Evolutionary conservation across 345 rosid species (phyloP), one percentile per base, ranked within the genome.

Genomic region (Gossypium ekmanianum): DNA sequence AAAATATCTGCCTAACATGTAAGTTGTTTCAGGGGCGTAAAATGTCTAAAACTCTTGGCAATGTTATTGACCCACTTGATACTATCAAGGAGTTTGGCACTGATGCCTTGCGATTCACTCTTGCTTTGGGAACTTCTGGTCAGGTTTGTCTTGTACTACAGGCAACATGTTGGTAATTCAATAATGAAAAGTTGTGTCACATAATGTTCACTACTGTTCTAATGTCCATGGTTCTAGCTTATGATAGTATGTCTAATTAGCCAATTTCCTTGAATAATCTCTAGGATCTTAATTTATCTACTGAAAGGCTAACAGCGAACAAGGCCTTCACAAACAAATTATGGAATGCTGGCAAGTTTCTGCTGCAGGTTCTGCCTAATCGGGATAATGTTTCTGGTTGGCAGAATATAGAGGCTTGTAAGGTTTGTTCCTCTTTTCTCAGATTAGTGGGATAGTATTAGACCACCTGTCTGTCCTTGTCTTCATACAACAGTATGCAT

Each of bases 261-360:
- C 54, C 78, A 52, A 68, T 79, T 48, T 74, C 80, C 77, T 57
- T 74, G 74, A 64, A 71, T 65, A 79, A 66, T 52, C 75, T 82
- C 64, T 82, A 94, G 98, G 98, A 94, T 80, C 91, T 94, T 69
- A 94, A 90, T 85, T 86, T 94, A 82, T 94, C 98, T 27, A 85
- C 87, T 59, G 98, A 94, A 84, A 92, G 97, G 84, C 85, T 94
- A 87, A 89, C 94, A 71, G 88, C 98, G 61, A 94, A 92, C 87
- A 94, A 92, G 83, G 95, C 95, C 68, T 94, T 94, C 83, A 94
- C 98, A 44, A 94, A 94, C 83, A 94, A 94, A 83, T 81, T 94
- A 44, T 94, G 98, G 98, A 94, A 94, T 88, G 98, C 98, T 79
- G 97, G 98, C 76, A 94, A 94, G 88, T 94, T 92, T 83, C 84